Base-by-base conservation (phyloP, 495 filamentous ascomycete species). In the Apodospora peruviana region DNA sequence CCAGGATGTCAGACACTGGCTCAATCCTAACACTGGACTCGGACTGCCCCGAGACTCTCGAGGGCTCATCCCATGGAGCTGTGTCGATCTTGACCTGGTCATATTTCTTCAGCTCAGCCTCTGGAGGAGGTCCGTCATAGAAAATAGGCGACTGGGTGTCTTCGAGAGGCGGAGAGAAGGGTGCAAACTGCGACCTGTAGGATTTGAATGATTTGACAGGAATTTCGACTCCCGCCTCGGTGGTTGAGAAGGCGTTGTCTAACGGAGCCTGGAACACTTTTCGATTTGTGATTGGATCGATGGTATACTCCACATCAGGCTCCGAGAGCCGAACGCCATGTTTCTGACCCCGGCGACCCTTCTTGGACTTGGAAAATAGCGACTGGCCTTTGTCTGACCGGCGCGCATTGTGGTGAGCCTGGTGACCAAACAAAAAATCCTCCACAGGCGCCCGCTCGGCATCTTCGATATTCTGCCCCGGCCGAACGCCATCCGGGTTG, bases 231-330 rank as follows among this genome's bases (percentile, higher is more conserved):
- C 44, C 52, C 5, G 47, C 52, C 38, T 53, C 47, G 19, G 12
- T 23, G 10, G 25, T 29, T n/a, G 40, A 38, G 35, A 47, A 53
- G 20, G 39, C 2, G 11, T 5, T 36, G n/a, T 32, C 39, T 1
- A 16, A 16, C 0, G 25, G 2, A 2, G 53, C 44, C 45, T 62
- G 72, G 42, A 51, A 55, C 4, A 82, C 70, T 57, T 74, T 80
- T n/a, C 77, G 73, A 53, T 80, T 80, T 17, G 79, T 79, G 48
- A 84, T 82, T n/a, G 78, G 78, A 56, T 84, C 80, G 40, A 82
- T 79, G 16, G 69, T 55, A 40, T 73, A 80, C 4, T 73, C 75
- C 1, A 51, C 35, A 4, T 49, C 46, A 16, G 37, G 17, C 5
- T 45, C n/a, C 34, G 36, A 27, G 20, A 1, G 43, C 43, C 12